phyloP scores from a whole-genome alignment of 208 protist genomes.

The Naegleria fowleri region DNA sequence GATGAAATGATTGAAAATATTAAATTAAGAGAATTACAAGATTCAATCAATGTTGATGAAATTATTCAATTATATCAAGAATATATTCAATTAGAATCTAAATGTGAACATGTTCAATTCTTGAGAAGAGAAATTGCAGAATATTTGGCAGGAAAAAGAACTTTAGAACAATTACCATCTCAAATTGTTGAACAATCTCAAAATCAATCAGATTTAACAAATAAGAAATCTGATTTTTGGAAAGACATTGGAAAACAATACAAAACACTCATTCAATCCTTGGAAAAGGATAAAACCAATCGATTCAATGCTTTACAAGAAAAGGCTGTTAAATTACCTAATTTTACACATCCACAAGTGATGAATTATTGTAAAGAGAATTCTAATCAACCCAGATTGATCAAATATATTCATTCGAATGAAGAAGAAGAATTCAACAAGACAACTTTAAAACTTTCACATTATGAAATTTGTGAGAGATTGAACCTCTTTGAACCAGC shows the following conservation, averaged over 20 bases:
- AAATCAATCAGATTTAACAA: neutral
- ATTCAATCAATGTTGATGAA: neutral
- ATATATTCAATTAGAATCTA: neutral
- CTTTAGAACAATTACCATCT: neutral
- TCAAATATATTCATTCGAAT: neutral
- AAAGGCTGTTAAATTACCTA: neutral
- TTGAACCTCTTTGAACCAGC: conserved; percentile 19
- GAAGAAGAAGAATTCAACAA: neutral
- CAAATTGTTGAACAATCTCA: neutral
- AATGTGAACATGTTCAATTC: neutral
- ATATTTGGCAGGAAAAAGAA: neutral
- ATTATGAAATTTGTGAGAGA: conserved; percentile 13
- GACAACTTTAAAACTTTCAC: neutral
- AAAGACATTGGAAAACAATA: neutral
- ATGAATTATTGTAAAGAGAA: neutral
- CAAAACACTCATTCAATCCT: neutral
- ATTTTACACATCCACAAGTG: neutral
- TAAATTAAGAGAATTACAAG: neutral
- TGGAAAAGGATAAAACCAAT: neutral
- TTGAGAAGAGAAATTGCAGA: neutral
- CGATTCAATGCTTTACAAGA: neutral
- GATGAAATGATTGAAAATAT: conserved; percentile 5
- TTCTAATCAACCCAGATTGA: conserved; percentile 3
- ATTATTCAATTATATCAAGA: neutral
- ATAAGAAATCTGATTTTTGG: neutral